Evolutionary conservation across 2,329 filamentous ascomycete species (phyloP), one percentile per base, ranked within the genome.

Genomic region (Rhynchosporium agropyri): DNA sequence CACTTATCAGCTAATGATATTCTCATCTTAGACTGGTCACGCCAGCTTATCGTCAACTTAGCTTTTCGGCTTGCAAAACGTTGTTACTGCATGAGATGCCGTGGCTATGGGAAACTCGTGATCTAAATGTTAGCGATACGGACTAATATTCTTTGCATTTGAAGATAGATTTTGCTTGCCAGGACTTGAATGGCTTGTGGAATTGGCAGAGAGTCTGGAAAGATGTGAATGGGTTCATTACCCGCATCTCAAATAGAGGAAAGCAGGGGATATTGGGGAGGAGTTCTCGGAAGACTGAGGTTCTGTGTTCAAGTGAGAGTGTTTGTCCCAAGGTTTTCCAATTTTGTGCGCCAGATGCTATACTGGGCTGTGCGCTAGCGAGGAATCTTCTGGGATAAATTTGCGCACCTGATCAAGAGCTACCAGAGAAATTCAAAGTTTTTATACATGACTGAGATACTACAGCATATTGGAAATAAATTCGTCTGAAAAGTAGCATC

Each of bases 121-220:
- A 58, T 12, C 36, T 58, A 26, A 61, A 31, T 49, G 61, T 51
- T 40, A 61, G 50, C 8, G 65, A 59, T 31, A 70, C 70, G 3
- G 66, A 72, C 42, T 72, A 68, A 70, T 67, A 65, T 58, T 36
- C 43, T 31, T 40, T 73, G 4, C 72, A 69, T 33, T 53, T 50
- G 6, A 62, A 64, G n/a, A 68, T 74, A 15, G 20, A 46, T n/a
- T 46, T 45, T 4, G 62, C 66, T 33, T 71, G 67, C 63, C 36
- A 45, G n/a, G 31, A 61, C 1, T 61, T 73, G 8, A 74, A 68
- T 50, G 71, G 71, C 0, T 43, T 73, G 36, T 50, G 46, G 42
- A 74, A 74, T 59, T 62, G 71, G 20, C 36, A 62, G 55, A 60
- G 71, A 40, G 69, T 74, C 31, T 74, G 69, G 68, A 50, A 60